Evolutionary conservation across 768 basidiomycete genomes (phyloP), one percentile per base, ranked within the genome.

Genomic region (Phylloporus scabripes): DNA sequence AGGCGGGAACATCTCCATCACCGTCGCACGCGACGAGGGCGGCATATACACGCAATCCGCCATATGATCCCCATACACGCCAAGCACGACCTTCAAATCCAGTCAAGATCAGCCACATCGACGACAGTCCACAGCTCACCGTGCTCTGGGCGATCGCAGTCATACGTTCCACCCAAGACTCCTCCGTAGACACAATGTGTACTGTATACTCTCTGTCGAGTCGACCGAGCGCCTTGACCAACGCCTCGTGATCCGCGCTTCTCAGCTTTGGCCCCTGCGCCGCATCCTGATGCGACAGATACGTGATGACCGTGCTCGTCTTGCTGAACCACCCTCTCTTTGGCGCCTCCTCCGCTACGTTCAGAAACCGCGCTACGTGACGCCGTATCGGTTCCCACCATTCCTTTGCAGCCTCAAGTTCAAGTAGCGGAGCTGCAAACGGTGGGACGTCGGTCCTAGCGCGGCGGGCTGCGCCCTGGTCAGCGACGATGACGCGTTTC

Each of bases 1-100:
- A 2, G 75, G 70, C 17, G 81, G 84, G 68, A 87, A 90, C 58
- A 92, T 74, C 67, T 93, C 90, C 70, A 91, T 79, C 31, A 91
- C 71, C 3, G 82, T 81, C 18, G 85, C 74, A 21, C 76, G 71
- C 14, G 72, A 57, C 21, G 79, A 77, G 5, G 77, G 77, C 50
- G 77, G 78, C 78, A 91, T 81, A 70, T 82, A 90, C 14, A 85
- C 65, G 47, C 79, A 66, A 60, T 91, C 87, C 54, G 85, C 72
- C 24, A 90, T 74, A 53, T 82, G 77, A 45, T 70, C 60, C 4
- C 84, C 79, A 56, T 81, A 71, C 15, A 80, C 76, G 33, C 84
- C 81, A 32, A 87, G 54, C 26, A 86, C 65, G 49, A 87, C 66
- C 84, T 85, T 44, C 21, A 18, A 24, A 14, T 34, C 36, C 46